Evolutionary conservation across 2,329 filamentous ascomycete species (phyloP).

Genomic region (Fonsecaea multimorphosa): DNA sequence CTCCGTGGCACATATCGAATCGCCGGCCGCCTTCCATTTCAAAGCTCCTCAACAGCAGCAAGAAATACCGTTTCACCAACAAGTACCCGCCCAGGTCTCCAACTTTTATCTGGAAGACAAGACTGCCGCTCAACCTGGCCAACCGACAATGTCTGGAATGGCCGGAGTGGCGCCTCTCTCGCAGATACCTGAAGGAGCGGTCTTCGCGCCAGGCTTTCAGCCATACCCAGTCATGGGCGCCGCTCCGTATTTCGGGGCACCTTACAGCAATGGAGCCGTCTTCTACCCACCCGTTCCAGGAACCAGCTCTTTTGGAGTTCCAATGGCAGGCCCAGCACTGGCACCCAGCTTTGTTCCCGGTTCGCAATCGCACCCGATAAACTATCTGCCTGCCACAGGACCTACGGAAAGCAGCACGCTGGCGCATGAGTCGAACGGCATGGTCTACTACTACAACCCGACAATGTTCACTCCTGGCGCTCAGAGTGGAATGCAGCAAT

Average conservation of each 20-base stretch:
- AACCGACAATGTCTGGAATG: constrained; percentile 71
- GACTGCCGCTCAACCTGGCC: constrained; percentile 15
- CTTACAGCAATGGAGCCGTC: constrained; percentile 56
- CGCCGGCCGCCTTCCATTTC: constrained; percentile 68
- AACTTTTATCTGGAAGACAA: constrained; percentile 53
- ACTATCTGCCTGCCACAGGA: constrained; percentile 38
- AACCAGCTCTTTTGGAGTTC: constrained; percentile 53
- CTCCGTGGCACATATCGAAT: constrained; percentile 90
- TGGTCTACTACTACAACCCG: constrained; percentile 92
- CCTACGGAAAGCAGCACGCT: constrained; percentile 59
- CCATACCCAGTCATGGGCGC: constrained; percentile 69
- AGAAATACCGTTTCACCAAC: constrained; percentile 91
- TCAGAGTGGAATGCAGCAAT: constrained; percentile 53
- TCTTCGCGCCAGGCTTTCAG: constrained; percentile 89
- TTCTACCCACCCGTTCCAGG: constrained; percentile 62
- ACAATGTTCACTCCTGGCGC: constrained; percentile 50
- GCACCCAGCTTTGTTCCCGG: constrained; percentile 37
- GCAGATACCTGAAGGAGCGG: constrained; percentile 89
- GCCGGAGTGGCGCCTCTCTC: constrained; percentile 81
- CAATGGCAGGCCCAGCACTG: constrained; percentile 41
- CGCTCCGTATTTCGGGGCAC: constrained; percentile 64
- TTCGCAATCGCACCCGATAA: constrained; percentile 39
- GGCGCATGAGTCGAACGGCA: constrained; percentile 91
- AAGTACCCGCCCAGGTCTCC: constrained; percentile 78
- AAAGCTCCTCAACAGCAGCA: constrained; percentile 68